phyloP scores from a whole-genome alignment of 768 basidiomycete genomes.

The Pleurotus tuber-regium region DNA sequence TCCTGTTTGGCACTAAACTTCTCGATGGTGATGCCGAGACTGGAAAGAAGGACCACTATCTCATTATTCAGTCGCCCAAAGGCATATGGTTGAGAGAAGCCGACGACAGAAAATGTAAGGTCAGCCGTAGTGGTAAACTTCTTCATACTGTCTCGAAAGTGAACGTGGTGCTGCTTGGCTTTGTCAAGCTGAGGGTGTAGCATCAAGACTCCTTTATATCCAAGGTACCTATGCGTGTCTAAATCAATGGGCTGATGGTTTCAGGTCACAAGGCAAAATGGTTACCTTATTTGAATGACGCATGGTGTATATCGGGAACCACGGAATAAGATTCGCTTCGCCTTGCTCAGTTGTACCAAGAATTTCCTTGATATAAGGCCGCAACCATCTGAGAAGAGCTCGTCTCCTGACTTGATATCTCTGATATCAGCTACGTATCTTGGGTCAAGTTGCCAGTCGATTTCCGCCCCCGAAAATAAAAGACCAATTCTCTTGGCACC shows the following conservation, averaged over 20 bases:
- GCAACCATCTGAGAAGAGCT: conserved; percentile 67
- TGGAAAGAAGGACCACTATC: conserved; percentile 62
- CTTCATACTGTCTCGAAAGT: conserved; percentile 70
- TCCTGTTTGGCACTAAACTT: conserved; percentile 53
- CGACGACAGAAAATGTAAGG: conserved; percentile 66
- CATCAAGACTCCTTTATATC: conserved; percentile 73
- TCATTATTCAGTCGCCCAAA: conserved; percentile 72
- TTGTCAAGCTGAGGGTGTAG: conserved; percentile 57
- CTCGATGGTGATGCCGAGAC: conserved; percentile 58
- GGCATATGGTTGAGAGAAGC: conserved; percentile 58
- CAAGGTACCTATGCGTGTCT: conserved; percentile 60
- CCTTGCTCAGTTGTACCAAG: conserved; percentile 49
- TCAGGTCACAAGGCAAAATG: not conserved
- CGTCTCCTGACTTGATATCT: conserved; percentile 55
- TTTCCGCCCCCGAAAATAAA: conserved; percentile 60
- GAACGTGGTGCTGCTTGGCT: conserved; percentile 41
- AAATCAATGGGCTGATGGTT: not conserved
- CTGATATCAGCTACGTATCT: conserved; percentile 49
- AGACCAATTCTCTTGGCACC: conserved; percentile 71
- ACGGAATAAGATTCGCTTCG: conserved; percentile 54
- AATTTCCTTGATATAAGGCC: conserved; percentile 57
- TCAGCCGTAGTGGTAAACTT: conserved; percentile 59
- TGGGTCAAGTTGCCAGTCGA: conserved; percentile 56
- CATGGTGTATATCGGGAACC: conserved; percentile 55
- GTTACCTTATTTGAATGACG: conserved; percentile 63